Evolutionary conservation across 2,329 filamentous ascomycete genomes (phyloP).

Genomic region (Ascochyta pisi): DNA sequence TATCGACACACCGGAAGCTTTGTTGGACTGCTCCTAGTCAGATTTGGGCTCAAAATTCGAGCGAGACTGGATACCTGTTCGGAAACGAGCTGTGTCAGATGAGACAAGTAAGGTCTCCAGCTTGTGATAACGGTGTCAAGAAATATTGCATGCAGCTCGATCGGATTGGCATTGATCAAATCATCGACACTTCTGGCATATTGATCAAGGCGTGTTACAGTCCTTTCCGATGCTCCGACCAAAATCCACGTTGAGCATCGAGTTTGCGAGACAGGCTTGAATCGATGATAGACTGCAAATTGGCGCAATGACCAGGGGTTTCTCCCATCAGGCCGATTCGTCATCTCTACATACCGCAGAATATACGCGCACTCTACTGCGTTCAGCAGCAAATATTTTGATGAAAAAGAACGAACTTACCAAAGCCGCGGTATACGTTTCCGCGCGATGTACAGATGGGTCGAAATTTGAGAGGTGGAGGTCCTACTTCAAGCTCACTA

Average conservation of each 20-base stretch:
- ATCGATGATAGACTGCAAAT: slow-evolving; percentile 26
- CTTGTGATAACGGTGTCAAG: slow-evolving; percentile 26
- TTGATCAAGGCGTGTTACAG: not conserved
- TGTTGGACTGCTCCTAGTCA: not conserved
- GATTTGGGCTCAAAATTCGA: not conserved
- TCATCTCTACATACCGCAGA: slow-evolving; percentile 3
- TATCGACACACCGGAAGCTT: not conserved
- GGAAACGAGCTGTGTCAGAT: slow-evolving; percentile 15
- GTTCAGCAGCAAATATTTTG: not conserved
- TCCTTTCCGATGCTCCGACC: slow-evolving; percentile 1
- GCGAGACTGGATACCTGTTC: not conserved
- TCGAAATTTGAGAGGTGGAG: slow-evolving; percentile 22
- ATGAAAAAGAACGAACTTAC: not conserved
- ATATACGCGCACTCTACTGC: slow-evolving; percentile 8
- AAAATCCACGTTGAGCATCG: slow-evolving; percentile 7
- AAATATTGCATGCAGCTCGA: slow-evolving; percentile 35
- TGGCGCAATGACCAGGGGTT: slow-evolving; percentile 26
- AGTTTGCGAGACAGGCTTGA: not conserved
- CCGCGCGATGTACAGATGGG: not conserved
- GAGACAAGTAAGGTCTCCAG: slow-evolving; percentile 27
- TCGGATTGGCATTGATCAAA: slow-evolving; percentile 20
- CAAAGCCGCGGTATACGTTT: not conserved
- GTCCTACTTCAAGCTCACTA: slow-evolving; percentile 25
- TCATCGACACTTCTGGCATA: slow-evolving; percentile 2
- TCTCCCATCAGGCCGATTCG: slow-evolving; percentile 1